Conservation (phyloP, 1,284 basidiomycete species). For the Apiotrichum veenhuisii region DNA sequence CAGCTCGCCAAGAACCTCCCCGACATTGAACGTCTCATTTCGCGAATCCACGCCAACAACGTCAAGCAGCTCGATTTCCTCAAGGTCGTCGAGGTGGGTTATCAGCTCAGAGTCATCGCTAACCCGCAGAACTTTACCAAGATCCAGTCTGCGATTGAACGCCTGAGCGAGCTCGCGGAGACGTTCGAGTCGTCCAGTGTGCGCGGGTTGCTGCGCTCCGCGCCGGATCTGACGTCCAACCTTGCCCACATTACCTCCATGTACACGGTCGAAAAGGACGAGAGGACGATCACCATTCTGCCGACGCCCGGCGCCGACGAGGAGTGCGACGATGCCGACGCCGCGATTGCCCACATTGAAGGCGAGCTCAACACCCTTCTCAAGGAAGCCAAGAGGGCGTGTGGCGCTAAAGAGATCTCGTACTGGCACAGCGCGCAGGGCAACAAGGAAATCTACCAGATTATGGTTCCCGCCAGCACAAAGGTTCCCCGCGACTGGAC, state of each 20-base stretch:
- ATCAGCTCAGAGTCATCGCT: not conserved
- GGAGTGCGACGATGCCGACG: constrained; percentile 70
- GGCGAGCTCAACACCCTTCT: constrained; percentile 64
- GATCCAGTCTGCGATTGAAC: constrained; percentile 63
- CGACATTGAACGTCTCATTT: constrained; percentile 88
- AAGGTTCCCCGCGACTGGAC: constrained; percentile 78
- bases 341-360: constrained; percentile 67
- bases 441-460: constrained; percentile 84
- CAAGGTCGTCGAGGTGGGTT: constrained; percentile 67
- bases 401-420: constrained; percentile 51
- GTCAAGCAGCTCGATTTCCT: constrained; percentile 81
- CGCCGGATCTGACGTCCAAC: constrained; percentile 64
- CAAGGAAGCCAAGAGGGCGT: constrained; percentile 59
- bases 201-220: constrained; percentile 66
- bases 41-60: constrained; percentile 85
- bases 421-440: constrained; percentile 84
- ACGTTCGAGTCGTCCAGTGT: constrained; percentile 73
- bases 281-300: constrained; percentile 54
- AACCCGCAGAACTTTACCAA: constrained; percentile 66
- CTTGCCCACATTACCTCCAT: constrained; percentile 69
- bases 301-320: constrained; percentile 78
- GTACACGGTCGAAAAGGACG: constrained; percentile 63
- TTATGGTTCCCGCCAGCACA: constrained; percentile 64
- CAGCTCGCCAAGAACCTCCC: constrained; percentile 74
- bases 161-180: constrained; percentile 64